A percentile compares a stretch with the other conserved stretches of the same genome.
phyloP scores from a whole-genome alignment of 352 stramenopile species.

The Pythium biforme region DNA sequence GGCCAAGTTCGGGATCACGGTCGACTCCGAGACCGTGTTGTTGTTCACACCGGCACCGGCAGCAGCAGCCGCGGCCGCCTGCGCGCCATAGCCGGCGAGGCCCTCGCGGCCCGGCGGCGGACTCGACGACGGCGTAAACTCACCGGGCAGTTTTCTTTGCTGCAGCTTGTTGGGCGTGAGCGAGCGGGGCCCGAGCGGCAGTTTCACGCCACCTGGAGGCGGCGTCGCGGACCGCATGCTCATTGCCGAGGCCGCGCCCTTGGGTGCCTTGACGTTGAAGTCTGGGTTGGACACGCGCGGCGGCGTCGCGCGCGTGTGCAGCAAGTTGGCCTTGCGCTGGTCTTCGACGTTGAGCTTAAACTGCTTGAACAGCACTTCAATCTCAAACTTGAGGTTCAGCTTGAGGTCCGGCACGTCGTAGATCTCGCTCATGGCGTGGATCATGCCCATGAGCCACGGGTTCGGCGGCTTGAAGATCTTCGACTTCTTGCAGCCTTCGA shows the following conservation, averaged over 20 bases:
- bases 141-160: constrained; percentile 39
- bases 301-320: constrained; percentile 90
- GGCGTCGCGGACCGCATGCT: constrained; percentile 51
- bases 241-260: constrained; percentile 24
- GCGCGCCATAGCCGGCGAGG: constrained; percentile 21
- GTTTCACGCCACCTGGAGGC: constrained; percentile 46
- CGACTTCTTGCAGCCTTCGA: constrained; percentile 97
- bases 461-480: constrained; percentile 98
- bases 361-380: constrained; percentile 99
- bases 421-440: constrained; percentile 96
- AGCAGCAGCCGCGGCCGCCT: constrained; percentile 1
- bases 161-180: constrained; percentile 56
- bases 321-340: constrained; percentile 89
- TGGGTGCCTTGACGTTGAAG: constrained; percentile 96
- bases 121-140: constrained; percentile 54
- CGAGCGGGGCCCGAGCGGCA: constrained; percentile 33
- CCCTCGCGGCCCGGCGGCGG: constrained; percentile 43
- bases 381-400: constrained; percentile 99
- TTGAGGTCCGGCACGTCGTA: constrained; percentile 99
- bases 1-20: constrained; percentile 97
- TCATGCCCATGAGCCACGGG: constrained; percentile 99
- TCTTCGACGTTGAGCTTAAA: constrained; percentile 97
- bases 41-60: constrained; percentile 11
- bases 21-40: constrained; percentile 82
- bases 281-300: constrained; percentile 96